phyloP scores from a whole-genome alignment of 2,329 filamentous ascomycete genomes.

The Colletotrichum cereale region DNA sequence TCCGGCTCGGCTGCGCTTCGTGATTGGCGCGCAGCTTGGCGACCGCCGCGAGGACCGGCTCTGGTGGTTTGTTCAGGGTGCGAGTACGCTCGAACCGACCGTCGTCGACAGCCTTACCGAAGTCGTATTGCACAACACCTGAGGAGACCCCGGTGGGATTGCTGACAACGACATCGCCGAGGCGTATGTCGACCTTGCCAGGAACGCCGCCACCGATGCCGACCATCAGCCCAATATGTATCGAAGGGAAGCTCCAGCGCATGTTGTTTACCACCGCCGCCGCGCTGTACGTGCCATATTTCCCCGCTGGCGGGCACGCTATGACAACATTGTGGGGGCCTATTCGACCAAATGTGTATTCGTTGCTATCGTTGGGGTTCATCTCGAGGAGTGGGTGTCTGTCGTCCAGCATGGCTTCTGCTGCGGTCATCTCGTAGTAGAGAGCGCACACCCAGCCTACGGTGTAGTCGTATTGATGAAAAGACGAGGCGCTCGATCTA shows the following conservation, averaged over 20 bases:
- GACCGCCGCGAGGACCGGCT: not conserved
- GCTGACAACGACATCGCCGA: conserved; percentile 47
- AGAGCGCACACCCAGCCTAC: conserved; percentile 44
- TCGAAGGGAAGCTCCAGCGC: conserved; percentile 34
- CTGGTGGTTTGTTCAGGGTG: not conserved
- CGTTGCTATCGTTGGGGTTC: conserved; percentile 14
- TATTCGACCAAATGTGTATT: conserved; percentile 6
- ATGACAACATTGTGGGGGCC: conserved; percentile 25
- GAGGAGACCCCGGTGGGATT: conserved; percentile 36
- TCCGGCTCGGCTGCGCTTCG: not conserved
- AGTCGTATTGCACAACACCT: conserved; percentile 45
- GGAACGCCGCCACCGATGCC: conserved; percentile 47
- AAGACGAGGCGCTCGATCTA: not conserved
- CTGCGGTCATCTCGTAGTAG: conserved; percentile 39
- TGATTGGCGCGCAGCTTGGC: not conserved
- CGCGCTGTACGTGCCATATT: conserved; percentile 13
- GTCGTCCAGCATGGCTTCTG: conserved; percentile 41
- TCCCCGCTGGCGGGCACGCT: conserved; percentile 23
- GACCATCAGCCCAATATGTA: conserved; percentile 43
- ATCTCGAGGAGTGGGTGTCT: not conserved
- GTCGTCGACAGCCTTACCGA: conserved; percentile 34
- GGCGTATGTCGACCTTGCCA: conserved; percentile 42
- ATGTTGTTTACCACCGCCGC: conserved; percentile 37
- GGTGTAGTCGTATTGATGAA: conserved; percentile 27
- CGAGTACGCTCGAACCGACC: not conserved